A percentile compares a stretch with the other conserved stretches of the same genome.
Conservation (phyloP, 2,329 filamentous ascomycete genomes). For the Rutstroemia sp. region DNA sequence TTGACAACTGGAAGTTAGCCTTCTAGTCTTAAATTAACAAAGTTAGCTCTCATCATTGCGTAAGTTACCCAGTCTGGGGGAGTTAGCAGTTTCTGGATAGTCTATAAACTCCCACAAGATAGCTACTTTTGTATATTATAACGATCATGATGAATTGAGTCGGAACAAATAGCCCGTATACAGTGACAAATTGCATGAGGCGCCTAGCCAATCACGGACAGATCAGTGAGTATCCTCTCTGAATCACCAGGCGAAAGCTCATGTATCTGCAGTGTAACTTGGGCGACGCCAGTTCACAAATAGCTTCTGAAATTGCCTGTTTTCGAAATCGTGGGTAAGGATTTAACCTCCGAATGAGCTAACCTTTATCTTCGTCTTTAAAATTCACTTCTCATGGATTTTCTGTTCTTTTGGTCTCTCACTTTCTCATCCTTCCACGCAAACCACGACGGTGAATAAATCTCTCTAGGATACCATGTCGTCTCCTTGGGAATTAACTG, state of each 20-base stretch:
- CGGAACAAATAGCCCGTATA: neutral
- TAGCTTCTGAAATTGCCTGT: neutral
- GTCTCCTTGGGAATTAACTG: neutral
- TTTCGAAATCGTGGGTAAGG: neutral
- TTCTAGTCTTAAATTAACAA: neutral
- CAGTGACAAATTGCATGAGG: neutral
- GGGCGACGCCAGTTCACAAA: neutral
- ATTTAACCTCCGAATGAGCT: neutral
- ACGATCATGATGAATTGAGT: too few relatives aligned
- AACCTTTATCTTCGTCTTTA: neutral
- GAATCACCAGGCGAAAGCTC: neutral
- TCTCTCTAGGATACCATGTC: neutral
- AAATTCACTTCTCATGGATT: neutral
- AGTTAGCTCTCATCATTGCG: too few relatives aligned
- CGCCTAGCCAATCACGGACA: neutral
- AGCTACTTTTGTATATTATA: too few relatives aligned
- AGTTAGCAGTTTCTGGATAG: too few relatives aligned
- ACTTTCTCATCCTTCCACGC: neutral
- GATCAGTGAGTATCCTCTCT: neutral
- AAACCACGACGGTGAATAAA: neutral
- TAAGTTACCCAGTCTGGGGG: too few relatives aligned
- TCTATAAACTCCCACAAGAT: too few relatives aligned
- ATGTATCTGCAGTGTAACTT: constrained; percentile 7
- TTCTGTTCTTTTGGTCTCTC: neutral
- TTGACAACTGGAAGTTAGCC: neutral